Base-by-base conservation (phyloP, 2,329 filamentous ascomycete species). In the Madurella mycetomatis region DNA sequence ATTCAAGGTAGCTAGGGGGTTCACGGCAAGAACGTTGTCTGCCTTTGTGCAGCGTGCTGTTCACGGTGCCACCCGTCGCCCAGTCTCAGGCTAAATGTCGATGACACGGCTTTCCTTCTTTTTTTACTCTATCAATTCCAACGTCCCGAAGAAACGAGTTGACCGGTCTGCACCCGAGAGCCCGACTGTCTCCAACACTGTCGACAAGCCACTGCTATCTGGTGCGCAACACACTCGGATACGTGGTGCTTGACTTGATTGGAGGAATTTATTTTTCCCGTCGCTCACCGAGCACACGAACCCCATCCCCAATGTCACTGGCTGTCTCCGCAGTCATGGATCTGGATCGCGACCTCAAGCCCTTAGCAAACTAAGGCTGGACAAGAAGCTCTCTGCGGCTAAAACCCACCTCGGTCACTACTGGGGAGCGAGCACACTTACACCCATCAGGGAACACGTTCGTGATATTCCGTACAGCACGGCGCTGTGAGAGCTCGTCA, bases 261-360 rank as follows among this genome's bases (percentile, higher is more conserved):
- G 63, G 63, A 58, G 63, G 63, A 60, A 64, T 45, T 45, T 49
- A 51, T 34, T 56, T 62, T 58, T 52, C 59, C 63, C 63, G 63
- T 55, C 49, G 39, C 44, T 45, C 58, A 47, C 37, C 42, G 44
- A 49, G 37, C 40, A 41, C 49, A 52, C 45, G 32, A 53, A 37
- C 43, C 43, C 45, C 16, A 46, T 40, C 18, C 53, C 15, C 17
- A 1, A 4, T 16, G 34, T 25, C 31, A 2, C 42, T 43, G 18
- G 16, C 25, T 25, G 32, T 39, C 34, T 30, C 34, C 34, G 13
- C 34, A 37, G 34, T 19, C 47, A 25, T 30, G 15, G 37, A 41
- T 37, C 16, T 30, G 15, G 37, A 41, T 37, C 16, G 34, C 32
- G 16, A 49, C 34, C 11, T 12, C n/a, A n/a, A n/a, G n/a, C n/a